Evolutionary conservation across 345 rosid genomes (phyloP).

Genomic region (Eucalyptus cladocalyx): DNA sequence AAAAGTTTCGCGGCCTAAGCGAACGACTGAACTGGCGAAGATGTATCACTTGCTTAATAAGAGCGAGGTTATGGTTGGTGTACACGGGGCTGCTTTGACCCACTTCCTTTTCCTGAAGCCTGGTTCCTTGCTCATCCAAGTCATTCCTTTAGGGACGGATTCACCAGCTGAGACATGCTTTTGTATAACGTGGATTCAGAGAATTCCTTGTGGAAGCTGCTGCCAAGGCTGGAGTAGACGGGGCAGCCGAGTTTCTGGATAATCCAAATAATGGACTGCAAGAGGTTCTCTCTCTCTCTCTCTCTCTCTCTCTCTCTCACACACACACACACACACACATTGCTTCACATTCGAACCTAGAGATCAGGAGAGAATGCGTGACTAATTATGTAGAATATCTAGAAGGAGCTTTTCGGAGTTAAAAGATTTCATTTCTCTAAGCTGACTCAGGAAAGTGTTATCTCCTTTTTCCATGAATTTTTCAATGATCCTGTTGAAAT

Average conservation of each 20-base stretch:
- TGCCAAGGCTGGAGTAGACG: slow-evolving; percentile 58
- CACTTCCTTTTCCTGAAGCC: too few relatives aligned
- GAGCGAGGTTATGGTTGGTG: too few relatives aligned
- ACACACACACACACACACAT: too few relatives aligned
- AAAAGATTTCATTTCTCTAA: not conserved
- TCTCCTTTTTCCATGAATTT: not conserved
- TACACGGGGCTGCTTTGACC: too few relatives aligned
- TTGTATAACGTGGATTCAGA: slow-evolving; percentile 15
- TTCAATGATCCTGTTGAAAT: not conserved
- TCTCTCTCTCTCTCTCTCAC: not conserved
- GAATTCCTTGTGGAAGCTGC: slow-evolving; percentile 77
- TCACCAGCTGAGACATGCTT: too few relatives aligned
- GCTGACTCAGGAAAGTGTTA: not conserved
- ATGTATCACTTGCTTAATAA: too few relatives aligned
- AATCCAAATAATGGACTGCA: slow-evolving; percentile 58
- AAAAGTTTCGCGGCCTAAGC: too few relatives aligned
- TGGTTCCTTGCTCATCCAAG: too few relatives aligned
- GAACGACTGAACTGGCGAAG: too few relatives aligned
- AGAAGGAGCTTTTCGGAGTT: not conserved
- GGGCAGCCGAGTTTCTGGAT: slow-evolving; percentile 71
- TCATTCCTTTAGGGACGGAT: too few relatives aligned
- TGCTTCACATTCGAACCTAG: not conserved
- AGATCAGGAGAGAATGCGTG: not conserved
- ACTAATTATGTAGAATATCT: not conserved
- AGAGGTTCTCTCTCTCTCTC: slow-evolving; percentile 22